A percentile compares a stretch with the other conserved stretches of the same genome.
Evolutionary conservation across 352 stramenopile genomes (phyloP).

Genomic region (Phytophthora pistaciae): DNA sequence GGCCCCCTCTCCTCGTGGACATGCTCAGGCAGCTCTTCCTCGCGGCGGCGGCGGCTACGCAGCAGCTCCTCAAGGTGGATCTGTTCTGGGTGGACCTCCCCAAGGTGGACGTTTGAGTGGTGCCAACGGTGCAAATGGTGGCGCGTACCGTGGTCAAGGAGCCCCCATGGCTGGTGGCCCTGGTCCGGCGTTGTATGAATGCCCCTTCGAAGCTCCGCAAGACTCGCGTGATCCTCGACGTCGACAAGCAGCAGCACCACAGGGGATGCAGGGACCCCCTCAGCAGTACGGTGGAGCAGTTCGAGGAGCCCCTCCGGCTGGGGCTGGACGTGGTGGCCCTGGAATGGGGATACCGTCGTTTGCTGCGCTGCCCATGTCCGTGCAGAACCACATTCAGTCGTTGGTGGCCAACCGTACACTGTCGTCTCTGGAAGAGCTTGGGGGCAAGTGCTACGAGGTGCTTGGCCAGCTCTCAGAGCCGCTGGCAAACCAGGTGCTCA

Average conservation of each 20-base stretch:
- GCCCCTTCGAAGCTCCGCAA: slow-evolving; percentile 38
- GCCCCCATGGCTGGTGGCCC: slow-evolving; percentile 21
- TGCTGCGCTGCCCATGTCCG: slow-evolving; percentile 55
- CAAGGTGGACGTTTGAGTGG: slow-evolving; percentile 34
- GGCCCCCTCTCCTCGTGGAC: slow-evolving; percentile 32
- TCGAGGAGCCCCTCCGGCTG: slow-evolving; percentile 12
- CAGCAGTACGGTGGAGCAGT: slow-evolving; percentile 24
- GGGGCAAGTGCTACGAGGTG: slow-evolving; percentile 86
- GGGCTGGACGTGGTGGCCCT: slow-evolving; percentile 22
- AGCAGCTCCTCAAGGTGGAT: slow-evolving; percentile 20
- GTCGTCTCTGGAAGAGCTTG: slow-evolving; percentile 74
- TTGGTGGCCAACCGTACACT: slow-evolving; percentile 67
- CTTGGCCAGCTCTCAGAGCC: slow-evolving; percentile 78
- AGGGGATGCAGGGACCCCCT: neutral
- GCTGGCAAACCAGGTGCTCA: slow-evolving; percentile 80
- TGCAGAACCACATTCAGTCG: slow-evolving; percentile 74
- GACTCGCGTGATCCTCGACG: slow-evolving; percentile 33
- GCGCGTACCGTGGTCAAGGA: slow-evolving; percentile 30
- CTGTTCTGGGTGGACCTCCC: slow-evolving; percentile 44
- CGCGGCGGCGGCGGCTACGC: slow-evolving; percentile 23
- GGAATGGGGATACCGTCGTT: slow-evolving; percentile 39
- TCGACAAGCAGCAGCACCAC: slow-evolving; percentile 22
- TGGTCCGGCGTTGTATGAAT: slow-evolving; percentile 40
- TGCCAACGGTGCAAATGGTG: slow-evolving; percentile 22
- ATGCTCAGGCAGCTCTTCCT: slow-evolving; percentile 14